Percentiles rank a stretch among this genome's conserved stretches.
These are phyloP conservation scores for Rutstroemia sp. DNA, from an alignment of 2,329 filamentous ascomycete genomes.

Conservation along the genomic window DNA sequence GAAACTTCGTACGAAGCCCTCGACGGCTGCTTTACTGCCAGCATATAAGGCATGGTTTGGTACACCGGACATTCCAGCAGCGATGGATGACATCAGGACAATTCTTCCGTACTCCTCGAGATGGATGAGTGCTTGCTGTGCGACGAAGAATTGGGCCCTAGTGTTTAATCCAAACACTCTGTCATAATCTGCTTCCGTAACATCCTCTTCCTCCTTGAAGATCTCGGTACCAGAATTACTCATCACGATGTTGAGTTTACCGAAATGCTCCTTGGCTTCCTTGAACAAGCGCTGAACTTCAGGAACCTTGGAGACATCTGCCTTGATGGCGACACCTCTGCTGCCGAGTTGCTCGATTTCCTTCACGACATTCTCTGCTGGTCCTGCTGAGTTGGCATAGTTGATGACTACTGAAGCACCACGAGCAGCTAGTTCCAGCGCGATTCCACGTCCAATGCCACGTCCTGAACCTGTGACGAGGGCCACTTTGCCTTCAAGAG, in stretches of 20 bases:
- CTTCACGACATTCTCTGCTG: conserved; percentile 48
- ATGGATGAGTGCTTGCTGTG: conserved; percentile 66
- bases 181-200: conserved; percentile 25
- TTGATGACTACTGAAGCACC: conserved; percentile 45
- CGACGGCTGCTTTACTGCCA: conserved; percentile 68
- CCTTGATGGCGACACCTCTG: conserved; percentile 46
- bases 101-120: conserved; percentile 63
- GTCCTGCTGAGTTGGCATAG: conserved; percentile 48
- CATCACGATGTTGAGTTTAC: conserved; percentile 24
- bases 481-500: conserved; percentile 56
- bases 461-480: conserved; percentile 78
- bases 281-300: conserved; percentile 22
- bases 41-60: conserved; percentile 67
- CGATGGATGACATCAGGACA: conserved; percentile 62
- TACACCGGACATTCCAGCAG: conserved; percentile 40
- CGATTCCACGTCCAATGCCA: conserved; percentile 57
- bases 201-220: conserved; percentile 22
- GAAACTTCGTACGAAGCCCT: conserved; percentile 68
- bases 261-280: conserved; percentile 22
- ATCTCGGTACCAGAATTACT: conserved; percentile 27
- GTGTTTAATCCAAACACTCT: conserved; percentile 58
- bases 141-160: conserved; percentile 67
- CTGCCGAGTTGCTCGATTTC: conserved; percentile 45
- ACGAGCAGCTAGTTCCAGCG: conserved; percentile 32
- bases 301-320: conserved; percentile 49